Evolutionary conservation across 1,139 yeast genomes (phyloP).

Genomic region (Hyphopichia khmerensis): DNA sequence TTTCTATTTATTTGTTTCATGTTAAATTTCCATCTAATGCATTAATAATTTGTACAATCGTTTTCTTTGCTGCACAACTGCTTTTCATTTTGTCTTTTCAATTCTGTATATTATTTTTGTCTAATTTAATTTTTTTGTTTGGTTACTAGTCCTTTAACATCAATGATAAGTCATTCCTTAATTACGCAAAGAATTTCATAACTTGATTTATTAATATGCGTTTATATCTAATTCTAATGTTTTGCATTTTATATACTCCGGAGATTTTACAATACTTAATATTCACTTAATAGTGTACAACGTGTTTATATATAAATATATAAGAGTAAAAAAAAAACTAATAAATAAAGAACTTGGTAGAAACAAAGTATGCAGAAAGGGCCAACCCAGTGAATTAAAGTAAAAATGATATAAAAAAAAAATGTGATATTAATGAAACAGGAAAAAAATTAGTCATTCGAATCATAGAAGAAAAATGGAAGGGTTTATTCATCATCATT

Average conservation of each 20-base stretch:
- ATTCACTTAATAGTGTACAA: neutral
- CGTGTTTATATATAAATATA: neutral
- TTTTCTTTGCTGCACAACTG: neutral
- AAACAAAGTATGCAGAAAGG: neutral
- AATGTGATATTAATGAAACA: neutral
- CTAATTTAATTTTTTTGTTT: neutral
- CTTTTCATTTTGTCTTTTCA: neutral
- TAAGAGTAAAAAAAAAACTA: neutral
- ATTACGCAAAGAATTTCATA: no score
- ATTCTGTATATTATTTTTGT: neutral
- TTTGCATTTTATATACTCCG: no score
- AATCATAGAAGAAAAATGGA: neutral
- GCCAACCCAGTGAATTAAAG: neutral
- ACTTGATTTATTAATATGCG: no score
- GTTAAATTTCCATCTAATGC: neutral
- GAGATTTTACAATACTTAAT: neutral
- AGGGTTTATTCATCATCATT: slow-evolving; percentile 11
- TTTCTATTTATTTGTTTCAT: neutral
- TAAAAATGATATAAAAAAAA: neutral
- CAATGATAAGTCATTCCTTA: no score
- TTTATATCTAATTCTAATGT: no score
- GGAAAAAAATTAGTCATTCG: neutral
- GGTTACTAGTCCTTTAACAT: neutral
- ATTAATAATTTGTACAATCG: neutral
- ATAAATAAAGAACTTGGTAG: neutral